phyloP scores from a whole-genome alignment of 1,139 yeast species.

The Yamadazyma dendronema region DNA sequence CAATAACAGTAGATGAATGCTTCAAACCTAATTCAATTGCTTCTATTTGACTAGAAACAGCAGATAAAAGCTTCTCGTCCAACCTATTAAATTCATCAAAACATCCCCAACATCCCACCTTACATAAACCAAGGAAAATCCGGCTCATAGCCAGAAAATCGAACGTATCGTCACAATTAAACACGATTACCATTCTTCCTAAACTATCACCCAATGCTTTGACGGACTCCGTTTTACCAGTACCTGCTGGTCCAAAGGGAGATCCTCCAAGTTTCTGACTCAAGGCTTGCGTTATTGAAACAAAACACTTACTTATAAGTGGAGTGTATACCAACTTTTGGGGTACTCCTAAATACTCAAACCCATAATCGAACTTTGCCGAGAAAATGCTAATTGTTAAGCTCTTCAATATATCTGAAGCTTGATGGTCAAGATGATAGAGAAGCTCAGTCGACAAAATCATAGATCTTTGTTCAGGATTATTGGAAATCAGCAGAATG shows the following conservation, averaged over 20 bases:
- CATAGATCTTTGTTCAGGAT: neutral
- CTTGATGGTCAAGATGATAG: slow-evolving; percentile 35
- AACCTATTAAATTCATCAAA: slow-evolving; percentile 94
- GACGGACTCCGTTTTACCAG: slow-evolving; percentile 92
- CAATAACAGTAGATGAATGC: slow-evolving; percentile 25
- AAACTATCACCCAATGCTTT: slow-evolving; percentile 80
- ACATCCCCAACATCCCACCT: slow-evolving; percentile 93
- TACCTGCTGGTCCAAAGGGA: slow-evolving; percentile 96
- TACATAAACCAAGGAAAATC: slow-evolving; percentile 76
- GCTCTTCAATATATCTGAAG: slow-evolving; percentile 27
- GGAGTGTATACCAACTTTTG: slow-evolving; percentile 80
- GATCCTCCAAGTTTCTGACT: slow-evolving; percentile 82
- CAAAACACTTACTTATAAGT: slow-evolving; percentile 60
- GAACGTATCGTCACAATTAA: slow-evolving; percentile 88
- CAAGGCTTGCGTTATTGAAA: slow-evolving; percentile 74
- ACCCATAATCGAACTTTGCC: slow-evolving; percentile 62
- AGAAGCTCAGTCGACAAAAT: slow-evolving; percentile 39
- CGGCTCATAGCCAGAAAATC: slow-evolving; percentile 81
- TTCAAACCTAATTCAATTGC: slow-evolving; percentile 58
- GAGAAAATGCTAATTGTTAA: slow-evolving; percentile 55
- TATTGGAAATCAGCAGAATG: slow-evolving; percentile 14
- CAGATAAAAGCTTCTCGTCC: slow-evolving; percentile 69
- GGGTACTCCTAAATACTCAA: slow-evolving; percentile 78
- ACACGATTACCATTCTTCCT: slow-evolving; percentile 81
- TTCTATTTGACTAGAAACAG: slow-evolving; percentile 82